phyloP scores from a whole-genome alignment of 805 yeast species.

The Lipomyces starkeyi region DNA sequence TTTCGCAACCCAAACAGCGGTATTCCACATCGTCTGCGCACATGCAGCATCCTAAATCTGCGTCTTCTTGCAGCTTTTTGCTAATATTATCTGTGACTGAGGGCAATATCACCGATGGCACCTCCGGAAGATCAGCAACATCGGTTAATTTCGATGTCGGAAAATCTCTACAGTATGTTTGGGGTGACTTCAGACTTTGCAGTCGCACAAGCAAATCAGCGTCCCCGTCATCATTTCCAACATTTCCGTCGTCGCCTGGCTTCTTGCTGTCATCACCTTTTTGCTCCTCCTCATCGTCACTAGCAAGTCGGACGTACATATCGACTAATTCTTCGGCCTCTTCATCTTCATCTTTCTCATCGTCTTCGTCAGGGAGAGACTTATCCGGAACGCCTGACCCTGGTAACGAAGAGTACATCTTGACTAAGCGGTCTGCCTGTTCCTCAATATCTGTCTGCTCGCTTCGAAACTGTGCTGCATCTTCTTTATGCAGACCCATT shows the following conservation, averaged over 20 bases:
- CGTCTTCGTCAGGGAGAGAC: constrained; percentile 5
- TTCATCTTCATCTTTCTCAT: constrained; percentile 27
- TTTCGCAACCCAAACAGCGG: constrained; percentile 35
- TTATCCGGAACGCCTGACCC: constrained; percentile 12
- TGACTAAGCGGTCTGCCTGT: constrained; percentile 29
- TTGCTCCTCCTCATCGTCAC: constrained; percentile 21
- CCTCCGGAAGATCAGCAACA: constrained; percentile 15
- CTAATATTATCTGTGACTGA: constrained; percentile 18
- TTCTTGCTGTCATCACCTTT: constrained; percentile 3
- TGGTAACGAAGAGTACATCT: constrained; percentile 20
- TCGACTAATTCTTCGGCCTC: constrained; percentile 33
- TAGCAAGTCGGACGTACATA: constrained; percentile 29
- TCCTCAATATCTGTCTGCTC: constrained; percentile 31
- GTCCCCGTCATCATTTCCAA: constrained; percentile 1
- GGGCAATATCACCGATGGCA: constrained; percentile 25
- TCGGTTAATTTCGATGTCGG: neutral
- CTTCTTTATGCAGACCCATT: neutral
- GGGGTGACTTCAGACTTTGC: constrained; percentile 21
- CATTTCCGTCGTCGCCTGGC: neutral
- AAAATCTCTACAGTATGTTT: neutral
- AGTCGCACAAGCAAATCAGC: constrained; percentile 25
- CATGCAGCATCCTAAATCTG: constrained; percentile 37
- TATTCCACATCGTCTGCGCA: constrained; percentile 35
- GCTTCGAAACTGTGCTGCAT: constrained; percentile 5
- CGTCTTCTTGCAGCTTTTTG: constrained; percentile 32